A percentile compares a stretch with the other conserved stretches of the same genome.
Conservation (phyloP, 2,329 filamentous ascomycete genomes). For the Arthrobotrys iridis region DNA sequence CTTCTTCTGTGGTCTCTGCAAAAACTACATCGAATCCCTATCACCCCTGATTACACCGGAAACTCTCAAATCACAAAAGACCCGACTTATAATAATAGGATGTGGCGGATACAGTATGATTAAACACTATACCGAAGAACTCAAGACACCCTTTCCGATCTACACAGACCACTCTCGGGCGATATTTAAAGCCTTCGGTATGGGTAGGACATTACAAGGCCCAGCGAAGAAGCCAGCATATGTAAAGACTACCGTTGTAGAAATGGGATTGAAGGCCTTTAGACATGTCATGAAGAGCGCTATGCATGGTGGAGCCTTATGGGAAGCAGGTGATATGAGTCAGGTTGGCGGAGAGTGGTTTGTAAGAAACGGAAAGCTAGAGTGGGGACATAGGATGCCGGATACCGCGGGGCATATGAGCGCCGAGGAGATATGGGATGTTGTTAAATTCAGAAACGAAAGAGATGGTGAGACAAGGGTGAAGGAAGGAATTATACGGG, state of each 20-base stretch:
- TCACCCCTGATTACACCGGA: slow-evolving; percentile 46
- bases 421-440: slow-evolving; percentile 52
- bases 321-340: slow-evolving; percentile 50
- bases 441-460: slow-evolving; percentile 43
- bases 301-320: slow-evolving; percentile 35
- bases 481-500: slow-evolving; percentile 26
- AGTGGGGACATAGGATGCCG: slow-evolving; percentile 50
- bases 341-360: slow-evolving; percentile 51
- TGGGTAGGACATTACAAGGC: slow-evolving; percentile 41
- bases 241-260: slow-evolving; percentile 39
- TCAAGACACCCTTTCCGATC: slow-evolving; percentile 40
- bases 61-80: slow-evolving; percentile 26
- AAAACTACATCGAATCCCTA: slow-evolving; percentile 50
- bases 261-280: slow-evolving; percentile 50
- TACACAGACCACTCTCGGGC: slow-evolving; percentile 43
- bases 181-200: slow-evolving; percentile 44
- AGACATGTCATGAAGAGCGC: slow-evolving; percentile 40
- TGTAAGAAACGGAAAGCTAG: slow-evolving; percentile 40
- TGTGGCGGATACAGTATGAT: slow-evolving; percentile 42
- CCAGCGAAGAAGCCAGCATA: slow-evolving; percentile 48
- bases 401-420: slow-evolving; percentile 52
- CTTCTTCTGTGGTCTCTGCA: slow-evolving; percentile 47
- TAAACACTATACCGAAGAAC: slow-evolving; percentile 31
- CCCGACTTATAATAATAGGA: slow-evolving; percentile 52
- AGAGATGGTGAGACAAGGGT: slow-evolving; percentile 13